Conservation (phyloP, 106 monocot species). For the Chionographis japonica region DNA sequence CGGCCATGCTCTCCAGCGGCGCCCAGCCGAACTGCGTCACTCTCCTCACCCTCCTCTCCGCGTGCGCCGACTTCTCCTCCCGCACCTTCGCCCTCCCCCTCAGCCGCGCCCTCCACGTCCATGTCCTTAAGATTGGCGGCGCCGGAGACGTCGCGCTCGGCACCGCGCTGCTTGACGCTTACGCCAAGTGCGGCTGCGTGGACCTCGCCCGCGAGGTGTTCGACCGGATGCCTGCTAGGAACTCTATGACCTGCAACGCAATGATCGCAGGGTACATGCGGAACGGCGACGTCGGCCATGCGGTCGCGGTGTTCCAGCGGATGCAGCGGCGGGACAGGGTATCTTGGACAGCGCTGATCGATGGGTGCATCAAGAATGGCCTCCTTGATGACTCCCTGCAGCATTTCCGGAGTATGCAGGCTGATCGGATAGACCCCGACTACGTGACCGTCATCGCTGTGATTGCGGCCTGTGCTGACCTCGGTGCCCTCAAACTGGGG, state of each 20-base stretch:
- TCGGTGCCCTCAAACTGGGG: conserved; percentile 40
- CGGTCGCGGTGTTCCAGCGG: conserved; percentile 19
- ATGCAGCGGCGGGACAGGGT: conserved; percentile 27
- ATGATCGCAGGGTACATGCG: conserved; percentile 47
- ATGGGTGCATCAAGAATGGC: conserved; percentile 55
- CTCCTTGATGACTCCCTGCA: conserved; percentile 33
- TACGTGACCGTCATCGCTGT: conserved; percentile 40
- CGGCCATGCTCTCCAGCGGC: conserved; percentile 17
- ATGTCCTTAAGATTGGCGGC: conserved; percentile 20
- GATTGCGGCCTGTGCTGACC: conserved; percentile 35
- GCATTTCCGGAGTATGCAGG: conserved; percentile 32
- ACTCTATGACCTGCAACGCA: conserved; percentile 31
- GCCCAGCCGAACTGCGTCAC: conserved; percentile 22
- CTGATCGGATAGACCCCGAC: conserved; percentile 28
- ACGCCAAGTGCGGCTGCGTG: conserved; percentile 22
- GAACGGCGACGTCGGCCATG: conserved; percentile 20
- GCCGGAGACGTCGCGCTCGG: conserved; percentile 13
- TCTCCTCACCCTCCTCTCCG: conserved; percentile 33
- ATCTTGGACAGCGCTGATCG: conserved; percentile 53
- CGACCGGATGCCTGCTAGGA: conserved; percentile 35
- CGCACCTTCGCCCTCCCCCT: too few species aligned
- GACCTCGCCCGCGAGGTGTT: conserved; percentile 46
- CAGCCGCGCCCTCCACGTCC: conserved; percentile 21
- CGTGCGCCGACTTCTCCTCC: conserved; percentile 28
- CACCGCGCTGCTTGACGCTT: conserved; percentile 33